phyloP scores from a whole-genome alignment of 208 protist species.

The Acanthamoeba healyi region DNA sequence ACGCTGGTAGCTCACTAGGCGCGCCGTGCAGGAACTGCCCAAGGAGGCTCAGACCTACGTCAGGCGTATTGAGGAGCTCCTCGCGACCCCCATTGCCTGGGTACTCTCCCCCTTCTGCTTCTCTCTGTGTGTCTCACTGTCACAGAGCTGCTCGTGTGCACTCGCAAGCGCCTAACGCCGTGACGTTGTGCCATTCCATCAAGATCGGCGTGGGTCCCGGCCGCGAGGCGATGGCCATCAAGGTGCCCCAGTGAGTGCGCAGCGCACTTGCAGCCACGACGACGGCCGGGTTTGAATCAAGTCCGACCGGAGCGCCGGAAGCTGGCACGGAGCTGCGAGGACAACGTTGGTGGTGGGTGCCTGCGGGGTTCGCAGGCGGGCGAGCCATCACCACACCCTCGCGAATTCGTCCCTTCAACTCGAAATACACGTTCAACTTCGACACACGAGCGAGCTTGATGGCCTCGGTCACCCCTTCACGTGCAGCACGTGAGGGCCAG shows the following conservation, averaged over 20 bases:
- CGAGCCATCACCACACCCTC: neutral
- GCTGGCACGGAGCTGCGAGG: neutral
- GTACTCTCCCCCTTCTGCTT: neutral
- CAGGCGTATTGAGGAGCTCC: constrained; percentile 79
- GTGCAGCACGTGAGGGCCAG: too few species aligned
- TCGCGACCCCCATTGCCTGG: constrained; percentile 72
- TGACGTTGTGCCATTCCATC: too few species aligned
- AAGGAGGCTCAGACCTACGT: constrained; percentile 77
- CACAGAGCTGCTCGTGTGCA: too few species aligned
- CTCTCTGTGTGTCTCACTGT: neutral
- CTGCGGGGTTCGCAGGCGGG: neutral
- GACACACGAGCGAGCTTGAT: too few species aligned
- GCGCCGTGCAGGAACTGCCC: constrained; percentile 61
- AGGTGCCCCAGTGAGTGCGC: neutral
- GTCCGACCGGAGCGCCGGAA: neutral
- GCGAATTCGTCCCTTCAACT: neutral
- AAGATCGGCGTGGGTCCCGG: constrained; percentile 51
- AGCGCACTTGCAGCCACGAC: neutral
- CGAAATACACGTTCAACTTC: too few species aligned
- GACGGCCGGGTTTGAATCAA: neutral
- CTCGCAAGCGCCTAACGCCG: too few species aligned
- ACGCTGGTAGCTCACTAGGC: neutral
- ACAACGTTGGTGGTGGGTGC: neutral
- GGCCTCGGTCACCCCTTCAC: too few species aligned
- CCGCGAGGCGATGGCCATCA: constrained; percentile 67